phyloP scores from a whole-genome alignment of 805 yeast genomes.

The Wickerhamiella bombiphila region DNA sequence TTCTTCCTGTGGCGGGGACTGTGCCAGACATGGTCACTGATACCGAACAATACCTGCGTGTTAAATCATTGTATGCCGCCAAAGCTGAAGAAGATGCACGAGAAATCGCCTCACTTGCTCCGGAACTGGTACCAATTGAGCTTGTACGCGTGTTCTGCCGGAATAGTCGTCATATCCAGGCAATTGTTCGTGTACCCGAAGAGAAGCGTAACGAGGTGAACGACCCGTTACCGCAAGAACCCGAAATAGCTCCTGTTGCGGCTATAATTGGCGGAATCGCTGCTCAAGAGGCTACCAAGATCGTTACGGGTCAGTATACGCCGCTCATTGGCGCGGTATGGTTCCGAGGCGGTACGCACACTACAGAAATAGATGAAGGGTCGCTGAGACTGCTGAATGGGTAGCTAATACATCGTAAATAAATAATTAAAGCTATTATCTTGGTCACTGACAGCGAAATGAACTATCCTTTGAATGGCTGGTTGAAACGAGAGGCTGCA shows the following conservation, averaged over 20 bases:
- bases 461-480: no score
- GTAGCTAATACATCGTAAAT: constrained; percentile 17
- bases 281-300: constrained; percentile 70
- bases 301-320: constrained; percentile 61
- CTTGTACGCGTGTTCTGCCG: constrained; percentile 41
- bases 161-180: constrained; percentile 28
- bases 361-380: constrained; percentile 3
- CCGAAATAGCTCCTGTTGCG: constrained; percentile 41
- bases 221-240: constrained; percentile 21
- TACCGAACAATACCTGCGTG: constrained; percentile 41
- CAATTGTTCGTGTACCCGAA: constrained; percentile 1
- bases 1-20: constrained; percentile 45
- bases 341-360: constrained; percentile 47
- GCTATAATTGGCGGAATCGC: constrained; percentile 74
- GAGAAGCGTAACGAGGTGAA: no score
- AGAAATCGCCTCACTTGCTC: constrained; percentile 27
- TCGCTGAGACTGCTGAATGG: no score
- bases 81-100: constrained; percentile 40
- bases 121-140: constrained; percentile 24
- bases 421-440: not conserved
- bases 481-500: no score
- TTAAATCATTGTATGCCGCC: constrained; percentile 43
- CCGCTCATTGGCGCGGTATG: constrained; percentile 59
- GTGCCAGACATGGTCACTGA: constrained; percentile 84
- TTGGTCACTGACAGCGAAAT: no score